These are phyloP conservation scores for Ceratocystis destructans DNA, from an alignment of 2,329 filamentous ascomycete species.

Conservation along the genomic window DNA sequence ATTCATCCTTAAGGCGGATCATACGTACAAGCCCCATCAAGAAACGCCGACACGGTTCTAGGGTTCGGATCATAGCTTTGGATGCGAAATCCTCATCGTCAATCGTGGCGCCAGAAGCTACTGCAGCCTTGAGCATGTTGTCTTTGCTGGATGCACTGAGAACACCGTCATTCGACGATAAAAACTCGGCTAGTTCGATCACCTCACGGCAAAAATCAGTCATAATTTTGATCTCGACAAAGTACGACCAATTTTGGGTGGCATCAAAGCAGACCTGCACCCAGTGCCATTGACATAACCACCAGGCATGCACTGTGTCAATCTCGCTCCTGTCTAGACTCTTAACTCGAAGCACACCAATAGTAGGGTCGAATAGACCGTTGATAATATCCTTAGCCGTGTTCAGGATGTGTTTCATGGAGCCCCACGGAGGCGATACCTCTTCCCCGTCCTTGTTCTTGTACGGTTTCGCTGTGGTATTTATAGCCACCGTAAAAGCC, in stretches of 20 bases:
- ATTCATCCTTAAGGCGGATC: slow-evolving; percentile 78
- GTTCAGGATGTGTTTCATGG: slow-evolving; percentile 43
- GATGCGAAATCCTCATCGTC: slow-evolving; percentile 26
- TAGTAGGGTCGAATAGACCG: slow-evolving; percentile 41
- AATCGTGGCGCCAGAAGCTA: slow-evolving; percentile 21
- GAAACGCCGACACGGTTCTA: slow-evolving; percentile 24
- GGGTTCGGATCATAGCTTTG: slow-evolving; percentile 28
- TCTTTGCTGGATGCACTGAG: slow-evolving; percentile 54
- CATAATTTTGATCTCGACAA: slow-evolving; percentile 64
- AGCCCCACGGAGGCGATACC: slow-evolving; percentile 35
- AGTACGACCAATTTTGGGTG: slow-evolving; percentile 71
- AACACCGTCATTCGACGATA: slow-evolving; percentile 74
- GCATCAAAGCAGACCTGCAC: slow-evolving; percentile 68
- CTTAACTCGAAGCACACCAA: slow-evolving; percentile 42
- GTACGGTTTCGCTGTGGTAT: slow-evolving; percentile 20
- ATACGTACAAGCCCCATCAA: slow-evolving; percentile 59
- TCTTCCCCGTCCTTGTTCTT: slow-evolving; percentile 16
- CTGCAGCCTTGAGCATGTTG: slow-evolving; percentile 19
- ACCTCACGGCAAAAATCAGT: slow-evolving; percentile 86
- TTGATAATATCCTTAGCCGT: slow-evolving; percentile 44
- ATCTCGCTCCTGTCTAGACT: slow-evolving; percentile 48
- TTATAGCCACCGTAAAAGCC: slow-evolving; percentile 33
- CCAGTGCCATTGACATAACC: slow-evolving; percentile 71
- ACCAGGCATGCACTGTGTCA: slow-evolving; percentile 59
- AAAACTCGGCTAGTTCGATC: slow-evolving; percentile 80